These are phyloP conservation scores for Trichophyton equinum DNA, from an alignment of 2,329 filamentous ascomycete genomes.

Conservation along the genomic window DNA sequence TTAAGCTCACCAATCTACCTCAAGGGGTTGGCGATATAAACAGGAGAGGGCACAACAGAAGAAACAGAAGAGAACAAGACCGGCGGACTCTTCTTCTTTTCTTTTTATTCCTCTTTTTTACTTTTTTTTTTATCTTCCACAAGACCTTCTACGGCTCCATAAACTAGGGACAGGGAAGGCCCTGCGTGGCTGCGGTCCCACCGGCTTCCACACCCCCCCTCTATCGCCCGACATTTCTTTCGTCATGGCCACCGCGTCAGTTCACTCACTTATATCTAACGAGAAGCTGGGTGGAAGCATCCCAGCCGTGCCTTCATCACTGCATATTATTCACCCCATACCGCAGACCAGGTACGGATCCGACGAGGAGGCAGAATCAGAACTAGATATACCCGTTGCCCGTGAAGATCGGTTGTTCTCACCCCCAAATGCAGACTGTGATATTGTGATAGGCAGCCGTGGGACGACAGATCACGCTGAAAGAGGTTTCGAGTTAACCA, in stretches of 20 bases:
- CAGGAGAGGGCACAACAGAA: not conserved
- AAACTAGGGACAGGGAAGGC: not conserved
- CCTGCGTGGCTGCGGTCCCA: not conserved
- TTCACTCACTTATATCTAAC: slow-evolving; percentile 1
- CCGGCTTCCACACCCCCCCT: not conserved
- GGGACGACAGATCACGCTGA: not conserved
- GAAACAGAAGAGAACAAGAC: not conserved
- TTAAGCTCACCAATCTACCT: not conserved
- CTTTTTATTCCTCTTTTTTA: not conserved
- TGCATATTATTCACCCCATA: slow-evolving; percentile 4
- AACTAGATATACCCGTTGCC: slow-evolving; percentile 8
- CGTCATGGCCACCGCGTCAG: not conserved
- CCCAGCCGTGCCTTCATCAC: not conserved
- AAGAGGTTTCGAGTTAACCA: not conserved
- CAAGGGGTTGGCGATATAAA: not conserved
- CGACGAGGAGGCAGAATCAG: slow-evolving; percentile 15
- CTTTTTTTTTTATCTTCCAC: not conserved
- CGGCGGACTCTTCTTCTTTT: too few relatives aligned
- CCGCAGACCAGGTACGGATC: slow-evolving; percentile 13
- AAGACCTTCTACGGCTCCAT: not conserved
- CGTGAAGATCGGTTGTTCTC: slow-evolving; percentile 11
- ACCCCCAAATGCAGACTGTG: not conserved
- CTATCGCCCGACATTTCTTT: not conserved
- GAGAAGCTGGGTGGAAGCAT: not conserved
- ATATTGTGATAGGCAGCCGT: not conserved